Conservation (phyloP, 495 filamentous ascomycete species). For the Baudoinia panamericana region DNA sequence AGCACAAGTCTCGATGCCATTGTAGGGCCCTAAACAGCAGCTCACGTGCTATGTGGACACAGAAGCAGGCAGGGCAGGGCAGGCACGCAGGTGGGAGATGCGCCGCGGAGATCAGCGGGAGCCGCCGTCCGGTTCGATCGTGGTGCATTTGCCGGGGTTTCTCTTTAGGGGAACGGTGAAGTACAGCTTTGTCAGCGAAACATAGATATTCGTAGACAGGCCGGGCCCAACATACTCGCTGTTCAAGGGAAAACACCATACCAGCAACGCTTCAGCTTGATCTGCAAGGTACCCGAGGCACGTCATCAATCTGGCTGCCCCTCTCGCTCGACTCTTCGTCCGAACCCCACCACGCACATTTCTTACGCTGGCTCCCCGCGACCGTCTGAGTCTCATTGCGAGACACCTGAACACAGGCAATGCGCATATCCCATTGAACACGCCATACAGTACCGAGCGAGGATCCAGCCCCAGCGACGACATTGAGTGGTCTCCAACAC, state of each 20-base stretch:
- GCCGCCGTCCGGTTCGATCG: too few relatives aligned
- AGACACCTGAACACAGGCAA: slow-evolving; percentile 56
- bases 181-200: too few relatives aligned
- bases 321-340: slow-evolving; percentile 4
- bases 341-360: slow-evolving; percentile 8
- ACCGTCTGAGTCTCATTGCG: slow-evolving; percentile 63
- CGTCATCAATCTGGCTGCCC: slow-evolving; percentile 17
- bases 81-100: too few relatives aligned
- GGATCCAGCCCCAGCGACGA: slow-evolving; percentile 42
- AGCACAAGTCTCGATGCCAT: slow-evolving; percentile 79
- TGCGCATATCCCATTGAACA: slow-evolving; percentile 49
- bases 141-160: too few relatives aligned
- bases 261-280: too few relatives aligned
- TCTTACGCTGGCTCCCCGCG: slow-evolving; percentile 13
- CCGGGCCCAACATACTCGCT: too few relatives aligned
- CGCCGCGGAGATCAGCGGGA: too few relatives aligned
- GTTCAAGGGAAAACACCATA: not conserved
- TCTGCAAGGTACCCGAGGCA: too few relatives aligned
- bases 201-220: too few relatives aligned
- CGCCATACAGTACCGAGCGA: slow-evolving; percentile 55
- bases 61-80: not conserved
- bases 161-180: too few relatives aligned
- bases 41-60: not conserved
- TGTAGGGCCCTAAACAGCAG: not conserved
- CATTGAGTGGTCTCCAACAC: slow-evolving; percentile 41